Evolutionary conservation across 352 stramenopile species (phyloP).

Genomic region (Pythium dissotocum): DNA sequence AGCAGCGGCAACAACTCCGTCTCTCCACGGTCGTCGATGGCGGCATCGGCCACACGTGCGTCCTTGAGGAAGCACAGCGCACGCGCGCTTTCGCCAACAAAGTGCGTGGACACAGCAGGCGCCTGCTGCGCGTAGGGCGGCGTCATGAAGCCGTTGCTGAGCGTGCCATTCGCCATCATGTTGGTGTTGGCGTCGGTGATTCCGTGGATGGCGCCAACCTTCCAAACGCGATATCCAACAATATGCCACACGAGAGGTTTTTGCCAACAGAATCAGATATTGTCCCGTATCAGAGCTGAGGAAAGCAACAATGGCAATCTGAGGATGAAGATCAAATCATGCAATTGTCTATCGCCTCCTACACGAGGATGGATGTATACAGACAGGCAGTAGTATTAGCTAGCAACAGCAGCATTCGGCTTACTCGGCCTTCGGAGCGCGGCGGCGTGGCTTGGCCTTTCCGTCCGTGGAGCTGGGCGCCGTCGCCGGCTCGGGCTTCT

Average conservation of each 20-base stretch:
- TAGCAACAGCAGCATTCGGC: not conserved
- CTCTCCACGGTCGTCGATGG: not conserved
- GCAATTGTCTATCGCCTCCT: not conserved
- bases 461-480: slow-evolving; percentile 20
- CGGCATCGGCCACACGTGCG: slow-evolving; percentile 29
- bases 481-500: slow-evolving; percentile 25
- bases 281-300: slow-evolving; percentile 2
- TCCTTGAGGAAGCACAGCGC: slow-evolving; percentile 67
- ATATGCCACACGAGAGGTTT: slow-evolving; percentile 10
- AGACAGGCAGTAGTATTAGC: not conserved
- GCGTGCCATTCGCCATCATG: slow-evolving; percentile 28
- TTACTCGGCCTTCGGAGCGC: slow-evolving; percentile 70
- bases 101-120: slow-evolving; percentile 50
- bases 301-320: not conserved
- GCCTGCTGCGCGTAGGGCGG: not conserved
- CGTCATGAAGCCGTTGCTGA: slow-evolving; percentile 29
- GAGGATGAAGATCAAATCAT: not conserved
- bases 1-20: slow-evolving; percentile 53
- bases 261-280: not conserved
- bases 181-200: not conserved
- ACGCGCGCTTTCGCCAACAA: slow-evolving; percentile 61
- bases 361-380: not conserved
- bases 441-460: slow-evolving; percentile 54
- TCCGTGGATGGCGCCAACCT: slow-evolving; percentile 17
- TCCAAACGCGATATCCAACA: slow-evolving; percentile 4